Conservation (phyloP, 352 stramenopile genomes). For the Albugo laibachii region DNA sequence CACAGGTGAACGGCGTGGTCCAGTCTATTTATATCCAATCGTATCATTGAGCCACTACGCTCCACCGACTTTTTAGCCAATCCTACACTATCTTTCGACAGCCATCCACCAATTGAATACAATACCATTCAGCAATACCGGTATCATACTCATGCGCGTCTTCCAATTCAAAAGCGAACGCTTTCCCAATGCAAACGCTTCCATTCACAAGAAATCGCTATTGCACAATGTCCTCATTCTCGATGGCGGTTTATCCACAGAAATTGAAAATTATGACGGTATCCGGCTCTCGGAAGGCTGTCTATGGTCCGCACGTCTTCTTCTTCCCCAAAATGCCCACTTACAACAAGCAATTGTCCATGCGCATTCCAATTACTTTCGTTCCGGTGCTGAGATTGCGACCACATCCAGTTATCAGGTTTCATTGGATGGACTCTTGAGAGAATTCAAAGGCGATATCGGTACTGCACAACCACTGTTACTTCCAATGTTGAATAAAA, state of each 20-base stretch:
- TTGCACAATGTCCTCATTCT: conserved; percentile 24
- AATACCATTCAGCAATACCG: too few relatives aligned
- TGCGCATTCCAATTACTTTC: conserved; percentile 56
- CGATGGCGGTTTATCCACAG: conserved; percentile 55
- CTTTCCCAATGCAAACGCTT: too few relatives aligned
- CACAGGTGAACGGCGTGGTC: too few relatives aligned
- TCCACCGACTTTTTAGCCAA: too few relatives aligned
- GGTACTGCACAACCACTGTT: conserved; percentile 13
- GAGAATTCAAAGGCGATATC: conserved; percentile 24
- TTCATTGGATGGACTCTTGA: conserved; percentile 61
- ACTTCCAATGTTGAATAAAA: conserved; percentile 42
- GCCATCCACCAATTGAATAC: too few relatives aligned
- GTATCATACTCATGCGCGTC: too few relatives aligned
- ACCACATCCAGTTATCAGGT: conserved; percentile 77
- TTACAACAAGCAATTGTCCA: conserved; percentile 35
- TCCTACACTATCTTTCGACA: too few relatives aligned
- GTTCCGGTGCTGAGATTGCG: conserved; percentile 52
- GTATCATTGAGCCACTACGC: too few relatives aligned
- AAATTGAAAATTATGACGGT: conserved; percentile 51
- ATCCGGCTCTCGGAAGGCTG: conserved; percentile 27
- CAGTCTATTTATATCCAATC: too few relatives aligned
- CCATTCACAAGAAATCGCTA: too few relatives aligned
- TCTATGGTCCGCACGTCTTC: conserved; percentile 55
- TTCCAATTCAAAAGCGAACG: too few relatives aligned
- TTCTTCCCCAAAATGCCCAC: conserved; percentile 27